Evolutionary conservation across 345 rosid genomes (phyloP).

Genomic region (Lumnitzera littorea): DNA sequence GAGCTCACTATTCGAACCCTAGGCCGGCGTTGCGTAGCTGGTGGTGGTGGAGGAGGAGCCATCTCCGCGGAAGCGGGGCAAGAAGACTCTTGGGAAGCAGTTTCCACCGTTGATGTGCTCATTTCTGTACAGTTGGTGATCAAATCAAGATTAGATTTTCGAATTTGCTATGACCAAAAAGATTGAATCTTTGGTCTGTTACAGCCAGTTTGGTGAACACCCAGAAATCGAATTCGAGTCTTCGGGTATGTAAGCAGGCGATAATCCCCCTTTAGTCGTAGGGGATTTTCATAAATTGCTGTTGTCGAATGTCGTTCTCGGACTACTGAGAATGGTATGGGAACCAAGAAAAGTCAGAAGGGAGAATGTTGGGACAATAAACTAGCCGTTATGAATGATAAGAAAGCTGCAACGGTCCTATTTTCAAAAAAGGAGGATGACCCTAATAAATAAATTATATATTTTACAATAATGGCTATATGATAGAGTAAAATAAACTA

Average conservation of each 20-base stretch:
- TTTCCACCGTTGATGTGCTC: constrained; percentile 10
- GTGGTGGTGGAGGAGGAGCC: constrained; percentile 26
- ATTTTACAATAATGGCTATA: too few species aligned
- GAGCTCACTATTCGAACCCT: constrained; percentile 83
- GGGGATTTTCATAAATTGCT: neutral
- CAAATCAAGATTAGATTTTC: neutral
- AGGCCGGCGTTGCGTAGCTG: constrained; percentile 50
- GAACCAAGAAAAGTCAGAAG: too few species aligned
- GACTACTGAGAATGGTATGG: neutral
- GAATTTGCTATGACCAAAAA: neutral
- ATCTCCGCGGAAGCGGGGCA: constrained; percentile 9
- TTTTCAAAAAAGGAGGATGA: neutral
- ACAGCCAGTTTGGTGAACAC: too few species aligned
- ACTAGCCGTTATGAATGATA: constrained; percentile 10
- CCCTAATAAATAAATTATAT: too few species aligned
- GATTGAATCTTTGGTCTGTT: too few species aligned
- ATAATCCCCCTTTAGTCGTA: too few species aligned
- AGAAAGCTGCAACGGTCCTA: constrained; percentile 15
- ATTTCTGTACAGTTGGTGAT: neutral
- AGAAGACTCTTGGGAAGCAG: constrained; percentile 7
- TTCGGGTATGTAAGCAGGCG: too few species aligned
- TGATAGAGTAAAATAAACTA: too few species aligned
- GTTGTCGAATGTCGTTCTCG: neutral
- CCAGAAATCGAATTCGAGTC: too few species aligned
- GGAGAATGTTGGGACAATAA: neutral